Conservation (phyloP, 73 alveolate genomes). For the Tetrahymena malaccensis region DNA sequence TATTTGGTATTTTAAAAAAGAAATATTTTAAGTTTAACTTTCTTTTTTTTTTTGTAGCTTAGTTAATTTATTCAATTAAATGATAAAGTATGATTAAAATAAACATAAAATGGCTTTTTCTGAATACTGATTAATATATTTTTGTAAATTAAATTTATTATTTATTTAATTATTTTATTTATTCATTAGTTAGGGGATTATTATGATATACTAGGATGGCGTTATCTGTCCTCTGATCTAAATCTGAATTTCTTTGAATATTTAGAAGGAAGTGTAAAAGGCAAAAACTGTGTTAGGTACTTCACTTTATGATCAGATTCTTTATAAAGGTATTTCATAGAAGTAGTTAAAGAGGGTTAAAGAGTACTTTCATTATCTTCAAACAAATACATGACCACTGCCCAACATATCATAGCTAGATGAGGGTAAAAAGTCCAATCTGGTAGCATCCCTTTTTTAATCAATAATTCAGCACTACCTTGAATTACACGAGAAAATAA, state of each 20-base stretch:
- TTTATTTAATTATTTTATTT: no score
- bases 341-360: conserved; percentile 50
- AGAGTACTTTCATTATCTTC: conserved; percentile 57
- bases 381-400: conserved; percentile 64
- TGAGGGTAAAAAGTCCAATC: conserved; percentile 38
- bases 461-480: conserved; percentile 46
- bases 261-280: conserved; percentile 31
- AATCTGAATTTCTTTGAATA: conserved; percentile 2
- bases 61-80: no score
- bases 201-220: not conserved
- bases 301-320: conserved; percentile 52
- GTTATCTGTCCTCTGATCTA: not conserved
- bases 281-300: conserved; percentile 47
- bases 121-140: not conserved
- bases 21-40: no score
- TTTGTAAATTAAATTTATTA: no score
- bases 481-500: conserved; percentile 51
- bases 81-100: no score
- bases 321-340: conserved; percentile 63
- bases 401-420: conserved; percentile 61
- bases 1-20: no score
- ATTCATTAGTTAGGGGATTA: not conserved
- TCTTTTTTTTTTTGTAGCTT: no score
- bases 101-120: no score
- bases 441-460: conserved; percentile 27